Percentiles rank a stretch among this genome's conserved stretches.
phyloP scores from a whole-genome alignment of 768 basidiomycete species.

The Tricholoma terreum region DNA sequence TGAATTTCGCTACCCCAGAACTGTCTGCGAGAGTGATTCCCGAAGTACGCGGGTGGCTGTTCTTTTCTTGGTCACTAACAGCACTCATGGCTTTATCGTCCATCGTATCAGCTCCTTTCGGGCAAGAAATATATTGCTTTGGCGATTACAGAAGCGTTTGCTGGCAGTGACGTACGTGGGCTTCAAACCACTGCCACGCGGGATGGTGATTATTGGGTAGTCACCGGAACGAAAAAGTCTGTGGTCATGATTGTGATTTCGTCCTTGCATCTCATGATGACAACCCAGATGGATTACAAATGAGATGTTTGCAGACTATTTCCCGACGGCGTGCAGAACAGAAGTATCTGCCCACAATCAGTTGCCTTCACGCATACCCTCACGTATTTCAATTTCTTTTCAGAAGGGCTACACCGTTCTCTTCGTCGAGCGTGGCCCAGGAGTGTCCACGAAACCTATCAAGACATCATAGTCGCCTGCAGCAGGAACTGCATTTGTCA shows the following conservation, averaged over 20 bases:
- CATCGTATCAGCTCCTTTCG: conserved; percentile 39
- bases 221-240: conserved; percentile 92
- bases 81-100: not conserved
- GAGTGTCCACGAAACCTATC: conserved; percentile 81
- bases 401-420: conserved; percentile 75
- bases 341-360: conserved; percentile 45
- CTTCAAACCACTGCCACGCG: conserved; percentile 81
- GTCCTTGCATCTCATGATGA: no score
- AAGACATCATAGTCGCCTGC: conserved; percentile 91
- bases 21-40: conserved; percentile 69
- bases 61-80: no score
- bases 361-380: not conserved
- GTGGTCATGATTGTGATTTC: no score
- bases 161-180: conserved; percentile 82
- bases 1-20: conserved; percentile 83
- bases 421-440: conserved; percentile 66
- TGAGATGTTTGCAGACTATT: conserved; percentile 81
- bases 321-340: conserved; percentile 75
- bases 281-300: conserved; percentile 93
- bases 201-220: conserved; percentile 84
- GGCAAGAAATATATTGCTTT: conserved; percentile 86
- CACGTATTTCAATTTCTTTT: no score
- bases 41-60: conserved; percentile 52
- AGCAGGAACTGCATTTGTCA: conserved; percentile 87
- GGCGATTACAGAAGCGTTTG: conserved; percentile 93